Conservation (phyloP, 1,139 yeast genomes). For the Ogataea hybrid region DNA sequence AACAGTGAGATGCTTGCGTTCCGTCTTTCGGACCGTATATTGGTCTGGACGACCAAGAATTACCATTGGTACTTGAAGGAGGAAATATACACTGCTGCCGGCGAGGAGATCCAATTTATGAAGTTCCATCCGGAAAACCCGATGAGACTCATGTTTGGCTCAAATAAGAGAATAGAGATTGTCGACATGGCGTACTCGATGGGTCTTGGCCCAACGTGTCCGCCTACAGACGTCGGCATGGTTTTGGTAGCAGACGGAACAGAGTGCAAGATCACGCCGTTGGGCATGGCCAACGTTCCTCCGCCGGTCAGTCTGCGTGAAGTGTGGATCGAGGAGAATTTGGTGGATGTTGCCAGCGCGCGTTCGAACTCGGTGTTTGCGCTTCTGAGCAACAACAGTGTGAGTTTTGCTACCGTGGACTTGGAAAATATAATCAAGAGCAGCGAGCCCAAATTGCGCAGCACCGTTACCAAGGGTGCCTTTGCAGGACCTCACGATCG, state of each 20-base stretch:
- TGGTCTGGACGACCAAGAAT: conserved; percentile 88
- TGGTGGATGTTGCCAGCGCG: conserved; percentile 65
- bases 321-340: conserved; percentile 49
- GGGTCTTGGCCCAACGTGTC: conserved; percentile 63
- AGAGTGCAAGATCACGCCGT: conserved; percentile 74
- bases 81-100: conserved; percentile 47
- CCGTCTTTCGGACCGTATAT: conserved; percentile 58
- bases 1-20: conserved; percentile 79
- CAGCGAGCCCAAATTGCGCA: conserved; percentile 47
- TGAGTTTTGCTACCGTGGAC: conserved; percentile 43
- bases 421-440: conserved; percentile 33
- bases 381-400: conserved; percentile 44
- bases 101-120: conserved; percentile 45
- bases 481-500: conserved; percentile 43
- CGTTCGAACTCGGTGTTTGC: conserved; percentile 60
- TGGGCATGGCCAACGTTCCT: conserved; percentile 84
- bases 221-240: conserved; percentile 76
- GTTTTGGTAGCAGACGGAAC: conserved; percentile 79
- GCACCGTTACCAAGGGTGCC: conserved; percentile 36
- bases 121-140: conserved; percentile 93
- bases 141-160: conserved; percentile 65
- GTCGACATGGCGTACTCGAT: conserved; percentile 67
- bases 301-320: conserved; percentile 88
- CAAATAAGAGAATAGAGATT: conserved; percentile 51
- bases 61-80: conserved; percentile 96